A percentile compares a stretch with the other conserved stretches of the same genome.
Conservation (phyloP, 345 rosid species). For the Eucalyptus fibrosa region DNA sequence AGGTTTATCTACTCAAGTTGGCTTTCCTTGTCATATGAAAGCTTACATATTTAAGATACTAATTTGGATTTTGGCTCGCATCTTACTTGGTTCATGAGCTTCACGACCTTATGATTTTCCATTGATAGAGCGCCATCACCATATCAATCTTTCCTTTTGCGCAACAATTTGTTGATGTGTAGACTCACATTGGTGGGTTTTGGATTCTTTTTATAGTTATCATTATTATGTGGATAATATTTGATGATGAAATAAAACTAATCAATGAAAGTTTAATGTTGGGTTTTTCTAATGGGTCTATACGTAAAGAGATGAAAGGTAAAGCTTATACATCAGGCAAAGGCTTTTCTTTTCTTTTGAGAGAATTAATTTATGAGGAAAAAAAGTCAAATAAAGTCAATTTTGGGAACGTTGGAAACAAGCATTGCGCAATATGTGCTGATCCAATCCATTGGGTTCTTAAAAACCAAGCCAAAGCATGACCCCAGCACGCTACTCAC, state of each 20-base stretch:
- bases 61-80: neutral
- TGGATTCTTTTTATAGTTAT: neutral
- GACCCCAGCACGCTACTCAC: neutral
- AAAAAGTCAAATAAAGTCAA: neutral
- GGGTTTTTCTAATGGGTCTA: neutral
- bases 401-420: neutral
- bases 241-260: neutral
- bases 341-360: neutral
- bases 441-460: neutral
- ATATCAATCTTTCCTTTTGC: neutral
- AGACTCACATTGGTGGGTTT: neutral
- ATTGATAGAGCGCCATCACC: accelerated
- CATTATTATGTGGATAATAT: neutral
- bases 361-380: neutral
- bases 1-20: neutral
- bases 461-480: neutral
- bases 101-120: neutral
- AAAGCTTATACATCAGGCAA: neutral
- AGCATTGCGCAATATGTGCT: neutral
- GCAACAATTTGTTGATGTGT: neutral
- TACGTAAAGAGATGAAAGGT: neutral
- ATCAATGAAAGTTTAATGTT: neutral
- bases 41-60: neutral
- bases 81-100: neutral
- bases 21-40: neutral